These are phyloP conservation scores for Juglanconis juglandina DNA, from an alignment of 2,329 filamentous ascomycete species.

Conservation along the genomic window DNA sequence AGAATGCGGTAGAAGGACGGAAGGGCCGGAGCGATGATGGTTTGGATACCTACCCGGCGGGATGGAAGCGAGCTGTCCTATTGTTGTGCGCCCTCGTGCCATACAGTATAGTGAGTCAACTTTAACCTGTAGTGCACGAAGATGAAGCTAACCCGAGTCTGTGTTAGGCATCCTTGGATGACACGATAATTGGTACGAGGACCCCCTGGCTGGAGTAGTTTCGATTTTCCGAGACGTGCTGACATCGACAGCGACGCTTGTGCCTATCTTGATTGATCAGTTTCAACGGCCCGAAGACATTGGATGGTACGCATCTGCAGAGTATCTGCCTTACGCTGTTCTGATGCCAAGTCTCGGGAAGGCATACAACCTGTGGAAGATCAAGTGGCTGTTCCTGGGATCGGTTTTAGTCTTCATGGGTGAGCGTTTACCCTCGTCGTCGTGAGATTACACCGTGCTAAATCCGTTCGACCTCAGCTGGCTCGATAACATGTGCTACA, in stretches of 20 bases:
- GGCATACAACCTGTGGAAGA: conserved; percentile 21
- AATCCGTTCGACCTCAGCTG: not conserved
- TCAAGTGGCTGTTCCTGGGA: conserved; percentile 17
- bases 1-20: not conserved
- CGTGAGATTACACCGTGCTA: not conserved
- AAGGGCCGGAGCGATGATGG: not conserved
- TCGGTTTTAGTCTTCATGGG: not conserved
- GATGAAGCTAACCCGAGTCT: not conserved
- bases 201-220: not conserved
- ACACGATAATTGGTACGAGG: conserved; percentile 14
- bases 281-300: conserved; percentile 34
- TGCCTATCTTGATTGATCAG: conserved; percentile 19
- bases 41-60: not conserved
- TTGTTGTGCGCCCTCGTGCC: not conserved
- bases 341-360: conserved; percentile 18
- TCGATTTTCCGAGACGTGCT: not conserved
- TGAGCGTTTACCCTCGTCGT: not conserved
- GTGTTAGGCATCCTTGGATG: conserved; percentile 9
- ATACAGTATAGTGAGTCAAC: not conserved
- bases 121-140: not conserved
- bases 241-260: conserved; percentile 18
- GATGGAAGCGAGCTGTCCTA: not conserved
- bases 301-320: conserved; percentile 37
- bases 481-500: not conserved
- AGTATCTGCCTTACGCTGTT: conserved; percentile 27